These are phyloP conservation scores for Phaeosphaeria sp. DNA, from an alignment of 2,329 filamentous ascomycete genomes.

Conservation along the genomic window DNA sequence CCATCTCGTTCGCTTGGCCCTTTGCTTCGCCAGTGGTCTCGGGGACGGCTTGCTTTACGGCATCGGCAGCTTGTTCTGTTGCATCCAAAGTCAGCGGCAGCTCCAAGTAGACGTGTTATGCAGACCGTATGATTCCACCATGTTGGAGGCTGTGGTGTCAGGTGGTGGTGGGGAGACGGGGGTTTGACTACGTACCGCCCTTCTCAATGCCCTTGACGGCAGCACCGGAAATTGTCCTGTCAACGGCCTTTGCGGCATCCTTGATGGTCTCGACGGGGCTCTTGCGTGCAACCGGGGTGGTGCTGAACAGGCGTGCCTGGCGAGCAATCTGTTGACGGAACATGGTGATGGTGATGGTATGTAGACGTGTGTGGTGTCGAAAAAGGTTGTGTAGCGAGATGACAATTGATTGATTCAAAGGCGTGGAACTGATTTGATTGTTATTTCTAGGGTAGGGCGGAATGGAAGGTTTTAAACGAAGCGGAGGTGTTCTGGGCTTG, in stretches of 20 bases:
- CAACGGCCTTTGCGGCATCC: constrained; percentile 64
- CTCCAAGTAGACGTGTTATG: background rate
- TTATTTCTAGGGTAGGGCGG: constrained; percentile 1
- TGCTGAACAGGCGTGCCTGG: constrained; percentile 61
- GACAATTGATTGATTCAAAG: constrained; percentile 6
- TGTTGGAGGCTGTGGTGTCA: constrained; percentile 6
- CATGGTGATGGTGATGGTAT: constrained; percentile 49
- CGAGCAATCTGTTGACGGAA: constrained; percentile 54
- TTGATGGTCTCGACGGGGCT: constrained; percentile 62
- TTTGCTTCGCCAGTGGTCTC: constrained; percentile 45
- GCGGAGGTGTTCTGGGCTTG: constrained; percentile 7
- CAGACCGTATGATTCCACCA: background rate
- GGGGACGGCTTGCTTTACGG: constrained; percentile 45
- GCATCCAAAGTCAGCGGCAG: no score
- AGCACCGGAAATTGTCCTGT: constrained; percentile 61
- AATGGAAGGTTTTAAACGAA: constrained; percentile 23
- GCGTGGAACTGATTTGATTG: constrained; percentile 4
- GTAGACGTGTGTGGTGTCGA: constrained; percentile 3
- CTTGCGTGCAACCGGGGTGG: constrained; percentile 57
- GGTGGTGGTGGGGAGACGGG: background rate
- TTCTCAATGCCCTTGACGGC: constrained; percentile 68
- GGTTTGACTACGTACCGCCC: constrained; percentile 58
- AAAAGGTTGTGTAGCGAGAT: background rate
- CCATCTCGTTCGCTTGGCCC: constrained; percentile 37
- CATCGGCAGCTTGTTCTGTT: constrained; percentile 59